Percentiles rank a stretch among this genome's conserved stretches.
Evolutionary conservation across 345 rosid species (phyloP).

Genomic region (Geranium brycei): DNA sequence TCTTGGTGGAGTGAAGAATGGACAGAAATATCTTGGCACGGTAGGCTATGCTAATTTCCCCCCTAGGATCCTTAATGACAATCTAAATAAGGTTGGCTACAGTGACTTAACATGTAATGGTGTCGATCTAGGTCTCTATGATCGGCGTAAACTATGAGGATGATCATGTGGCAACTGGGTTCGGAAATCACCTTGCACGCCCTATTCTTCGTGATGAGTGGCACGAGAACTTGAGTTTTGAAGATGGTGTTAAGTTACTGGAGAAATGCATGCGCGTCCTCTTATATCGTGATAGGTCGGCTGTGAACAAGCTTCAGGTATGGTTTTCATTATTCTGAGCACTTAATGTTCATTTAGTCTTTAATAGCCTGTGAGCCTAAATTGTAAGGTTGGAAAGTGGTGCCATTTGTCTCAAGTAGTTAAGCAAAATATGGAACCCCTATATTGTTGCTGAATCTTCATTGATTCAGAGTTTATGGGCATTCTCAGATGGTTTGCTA

Average conservation of each 20-base stretch:
- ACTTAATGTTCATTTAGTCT: neutral
- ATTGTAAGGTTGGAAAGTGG: neutral
- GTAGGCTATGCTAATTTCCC: too few species aligned
- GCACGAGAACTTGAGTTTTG: slow-evolving; percentile 75
- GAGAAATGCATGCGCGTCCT: slow-evolving; percentile 99
- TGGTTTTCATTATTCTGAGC: neutral
- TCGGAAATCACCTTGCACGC: slow-evolving; percentile 92
- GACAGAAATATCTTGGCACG: slow-evolving; percentile 86
- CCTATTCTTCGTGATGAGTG: slow-evolving; percentile 95
- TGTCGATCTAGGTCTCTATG: slow-evolving; percentile 56
- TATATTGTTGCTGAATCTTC: neutral
- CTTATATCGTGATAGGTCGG: slow-evolving; percentile 92
- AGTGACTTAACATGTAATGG: slow-evolving; percentile 1
- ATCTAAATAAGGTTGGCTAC: neutral
- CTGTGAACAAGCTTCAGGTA: slow-evolving; percentile 95
- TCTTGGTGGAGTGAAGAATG: slow-evolving; percentile 93
- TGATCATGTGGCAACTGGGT: slow-evolving; percentile 86
- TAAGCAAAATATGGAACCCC: neutral
- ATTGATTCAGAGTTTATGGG: too few species aligned
- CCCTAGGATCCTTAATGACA: neutral
- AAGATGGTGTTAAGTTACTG: slow-evolving; percentile 80
- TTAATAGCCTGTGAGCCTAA: neutral
- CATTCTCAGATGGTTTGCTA: neutral
- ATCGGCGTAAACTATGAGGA: slow-evolving; percentile 92
- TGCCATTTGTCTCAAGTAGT: neutral